phyloP scores from a whole-genome alignment of 163 green algal species.

The Scenedesmus sp. region DNA sequence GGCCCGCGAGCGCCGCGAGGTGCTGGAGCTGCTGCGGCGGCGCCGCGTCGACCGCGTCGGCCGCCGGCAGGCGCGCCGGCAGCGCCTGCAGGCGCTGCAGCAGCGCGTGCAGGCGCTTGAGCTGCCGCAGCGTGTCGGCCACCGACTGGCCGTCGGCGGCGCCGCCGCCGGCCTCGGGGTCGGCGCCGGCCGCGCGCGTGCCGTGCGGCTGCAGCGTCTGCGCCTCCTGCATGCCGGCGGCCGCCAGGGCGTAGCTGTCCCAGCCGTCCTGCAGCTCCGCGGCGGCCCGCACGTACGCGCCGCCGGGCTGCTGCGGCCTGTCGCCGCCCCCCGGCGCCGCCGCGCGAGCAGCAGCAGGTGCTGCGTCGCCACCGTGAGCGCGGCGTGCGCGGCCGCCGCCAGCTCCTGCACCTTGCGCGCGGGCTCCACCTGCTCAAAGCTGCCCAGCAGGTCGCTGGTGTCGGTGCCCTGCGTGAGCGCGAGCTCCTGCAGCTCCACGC shows the following conservation, averaged over 20 bases:
- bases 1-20: background rate
- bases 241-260: constrained; percentile 14
- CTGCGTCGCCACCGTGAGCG: background rate
- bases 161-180: background rate
- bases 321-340: constrained; percentile 27
- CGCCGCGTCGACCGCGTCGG: no score
- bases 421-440: constrained; percentile 91
- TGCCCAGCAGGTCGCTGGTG: constrained; percentile 95
- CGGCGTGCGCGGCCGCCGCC: background rate
- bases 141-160: constrained; percentile 5
- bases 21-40: constrained; percentile 24
- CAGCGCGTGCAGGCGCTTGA: background rate
- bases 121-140: constrained; percentile 32
- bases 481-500: constrained; percentile 82
- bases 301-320: constrained; percentile 9
- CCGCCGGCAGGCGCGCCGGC: background rate
- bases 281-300: background rate
- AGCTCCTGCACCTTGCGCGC: constrained; percentile 52
- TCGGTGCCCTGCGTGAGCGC: constrained; percentile 89
- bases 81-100: constrained; percentile 27
- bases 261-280: constrained; percentile 21
- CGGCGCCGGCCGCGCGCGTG: background rate
- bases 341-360: constrained; percentile 36
- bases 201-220: background rate
- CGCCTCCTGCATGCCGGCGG: constrained; percentile 3